Evolutionary conservation across 2,329 filamentous ascomycete species (phyloP).

Genomic region (Mycosphaerella sp.): DNA sequence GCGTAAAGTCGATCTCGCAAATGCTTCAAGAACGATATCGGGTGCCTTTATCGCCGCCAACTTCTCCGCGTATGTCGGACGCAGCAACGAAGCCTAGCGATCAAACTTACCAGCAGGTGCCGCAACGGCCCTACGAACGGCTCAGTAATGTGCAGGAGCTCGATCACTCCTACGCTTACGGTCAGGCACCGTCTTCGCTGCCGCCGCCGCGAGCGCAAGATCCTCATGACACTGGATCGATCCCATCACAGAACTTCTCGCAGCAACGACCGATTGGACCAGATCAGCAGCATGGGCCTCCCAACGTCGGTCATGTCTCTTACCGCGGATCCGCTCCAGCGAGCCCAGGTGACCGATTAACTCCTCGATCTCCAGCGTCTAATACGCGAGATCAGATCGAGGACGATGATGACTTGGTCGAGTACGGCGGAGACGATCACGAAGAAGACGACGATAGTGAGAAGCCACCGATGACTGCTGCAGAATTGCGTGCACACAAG

Average conservation of each 20-base stretch:
- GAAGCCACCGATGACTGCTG: constrained; percentile 38
- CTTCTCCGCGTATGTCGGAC: constrained; percentile 47
- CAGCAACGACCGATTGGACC: background rate
- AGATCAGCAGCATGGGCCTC: background rate
- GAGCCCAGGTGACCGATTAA: constrained; percentile 41
- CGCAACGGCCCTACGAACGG: constrained; percentile 5
- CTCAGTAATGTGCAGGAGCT: constrained; percentile 20
- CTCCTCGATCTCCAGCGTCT: constrained; percentile 37
- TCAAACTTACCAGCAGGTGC: constrained; percentile 40
- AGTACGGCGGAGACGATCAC: constrained; percentile 32
- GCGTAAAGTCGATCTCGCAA: constrained; percentile 13
- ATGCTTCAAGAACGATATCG: constrained; percentile 41
- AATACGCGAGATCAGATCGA: constrained; percentile 31
- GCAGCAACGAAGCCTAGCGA: constrained; percentile 40
- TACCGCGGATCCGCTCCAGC: constrained; percentile 42
- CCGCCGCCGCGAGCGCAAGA: background rate
- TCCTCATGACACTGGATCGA: background rate
- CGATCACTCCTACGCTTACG: background rate
- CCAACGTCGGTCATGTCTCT: constrained; percentile 16
- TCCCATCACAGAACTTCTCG: background rate
- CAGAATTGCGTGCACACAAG: constrained; percentile 45
- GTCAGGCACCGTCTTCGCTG: background rate
- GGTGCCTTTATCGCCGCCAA: constrained; percentile 45
- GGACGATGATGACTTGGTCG: constrained; percentile 39
- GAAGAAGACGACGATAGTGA: constrained; percentile 25